Base-by-base conservation (phyloP, 192 early-diverging fungal species). In the Mortierella antarctica region DNA sequence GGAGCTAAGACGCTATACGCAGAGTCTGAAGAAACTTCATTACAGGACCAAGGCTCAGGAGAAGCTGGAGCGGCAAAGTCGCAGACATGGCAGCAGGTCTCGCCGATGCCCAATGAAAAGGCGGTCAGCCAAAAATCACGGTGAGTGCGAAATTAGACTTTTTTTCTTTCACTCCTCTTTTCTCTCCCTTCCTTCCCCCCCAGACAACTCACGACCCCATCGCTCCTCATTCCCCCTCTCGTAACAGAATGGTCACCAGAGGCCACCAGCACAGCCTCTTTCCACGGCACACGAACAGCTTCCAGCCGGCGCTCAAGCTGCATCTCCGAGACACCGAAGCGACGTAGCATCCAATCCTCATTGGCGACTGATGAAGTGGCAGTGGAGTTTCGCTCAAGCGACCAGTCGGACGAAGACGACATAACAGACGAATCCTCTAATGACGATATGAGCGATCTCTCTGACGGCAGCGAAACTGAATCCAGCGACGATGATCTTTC, bases 1-100 rank as follows among this genome's bases (percentile, higher is more conserved):
- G 44, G 84, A 82, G 7, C 57, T 89, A 57, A 66, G 69, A 14
- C 60, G 57, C 39, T 59, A 79, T 46, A 51, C 68, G 0, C 69
- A 71, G 45, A 70, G 70, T 3, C 45, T 73, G 46, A 78, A 73
- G 45, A 74, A 65, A n/a, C 50, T 78, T 1, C 55, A 78, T 46
- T 70, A 63, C 40, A 47, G 68, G 52, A 65, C 39, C 15, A 41
- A 67, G 44, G 52, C 73, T 17, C 73, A 74, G 13, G 18, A 55
- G 46, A 66, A 53, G 7, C 59, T 67, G 51, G 73, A 74, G 52
- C 59, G 46, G 42, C 62, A 58, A 46, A 50, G n/a, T 56, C 73
- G 65, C 7, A 64, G 39, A 44, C 61, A 48, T 20, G 55, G n/a
- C 6, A 56, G 65, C 10, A 61, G 55, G 5, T 55, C 41, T 0